Base-by-base conservation (phyloP, 1,139 yeast species). In the Hemisphaericaspora subhashii region DNA sequence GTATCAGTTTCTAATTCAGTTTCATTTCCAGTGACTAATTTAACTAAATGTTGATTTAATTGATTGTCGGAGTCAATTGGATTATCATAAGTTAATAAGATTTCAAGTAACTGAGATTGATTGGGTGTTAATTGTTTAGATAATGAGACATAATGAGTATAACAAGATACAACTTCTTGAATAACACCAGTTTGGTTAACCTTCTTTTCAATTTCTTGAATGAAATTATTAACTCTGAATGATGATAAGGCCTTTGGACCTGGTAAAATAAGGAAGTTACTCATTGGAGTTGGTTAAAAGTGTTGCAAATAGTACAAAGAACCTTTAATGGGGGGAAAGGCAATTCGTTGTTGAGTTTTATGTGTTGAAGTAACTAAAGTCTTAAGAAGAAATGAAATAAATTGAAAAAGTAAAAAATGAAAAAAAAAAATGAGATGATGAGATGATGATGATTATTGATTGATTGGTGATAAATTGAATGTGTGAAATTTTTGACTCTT, bases 241-340 rank as follows among this genome's bases (percentile, higher is more conserved):
- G 77, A 77, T 38, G 98, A 89, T 58, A 90, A 75, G 47, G 97
- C 98, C 58, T 77, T 78, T 38, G 97, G 95, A 44, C 98, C 98
- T 37, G 96, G 85, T 50, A 87, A 72, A 51, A 85, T 74, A 60
- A 84, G 73, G 64, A 62, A 68, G 33, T 53, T 50, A 36, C 51
- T 51, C 51, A 44, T 46, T n/a, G 25, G 2, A 10, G 24, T 22
- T 22, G 24, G 24, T n/a, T n/a, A n/a, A n/a, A n/a, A n/a, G n/a
- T n/a, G n/a, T n/a, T n/a, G n/a, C n/a, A n/a, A n/a, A n/a, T n/a
- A n/a, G n/a, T n/a, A n/a, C n/a, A n/a, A n/a, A n/a, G n/a, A n/a
- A n/a, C n/a, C n/a, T n/a, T n/a, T n/a, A n/a, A n/a, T n/a, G n/a
- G n/a, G n/a, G n/a, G n/a, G n/a, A n/a, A n/a, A n/a, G n/a, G n/a